Percentiles rank a stretch among this genome's conserved stretches.
phyloP scores from a whole-genome alignment of 176 grass and related monocot species.

The Raddia distichophylla region DNA sequence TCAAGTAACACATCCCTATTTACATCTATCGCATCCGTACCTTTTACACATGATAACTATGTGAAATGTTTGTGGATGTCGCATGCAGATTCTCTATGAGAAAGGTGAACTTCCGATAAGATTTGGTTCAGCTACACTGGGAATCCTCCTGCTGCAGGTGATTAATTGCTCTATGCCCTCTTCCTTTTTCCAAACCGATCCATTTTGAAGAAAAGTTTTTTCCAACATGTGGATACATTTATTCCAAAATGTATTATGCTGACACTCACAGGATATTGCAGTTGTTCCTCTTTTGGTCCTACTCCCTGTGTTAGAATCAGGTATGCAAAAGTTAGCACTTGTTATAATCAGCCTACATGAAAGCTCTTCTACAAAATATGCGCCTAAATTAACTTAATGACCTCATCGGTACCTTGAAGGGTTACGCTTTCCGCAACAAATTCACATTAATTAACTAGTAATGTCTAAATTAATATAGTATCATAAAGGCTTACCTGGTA shows the following conservation, averaged over 20 bases:
- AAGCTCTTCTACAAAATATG: too few species aligned
- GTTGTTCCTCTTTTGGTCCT: conserved; percentile 95
- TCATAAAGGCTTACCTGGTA: too few species aligned
- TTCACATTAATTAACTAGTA: too few species aligned
- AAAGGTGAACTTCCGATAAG: too few species aligned
- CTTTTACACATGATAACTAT: too few species aligned
- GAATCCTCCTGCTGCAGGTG: conserved; percentile 97
- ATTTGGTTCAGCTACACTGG: conserved; percentile 88
- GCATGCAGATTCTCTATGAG: too few species aligned
- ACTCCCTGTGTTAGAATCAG: conserved; percentile 96
- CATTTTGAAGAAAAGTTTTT: neutral
- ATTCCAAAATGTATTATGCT: conserved; percentile 41
- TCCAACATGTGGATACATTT: conserved; percentile 31
- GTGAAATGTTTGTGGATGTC: too few species aligned
- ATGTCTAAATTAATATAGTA: too few species aligned
- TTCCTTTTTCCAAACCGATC: conserved; percentile 10
- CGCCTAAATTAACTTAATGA: too few species aligned
- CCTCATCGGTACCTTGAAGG: too few species aligned
- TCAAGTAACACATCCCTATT: neutral
- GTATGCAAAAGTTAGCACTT: conserved; percentile 78
- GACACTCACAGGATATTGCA: conserved; percentile 82
- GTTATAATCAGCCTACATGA: conserved; percentile 22
- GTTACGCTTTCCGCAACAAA: too few species aligned
- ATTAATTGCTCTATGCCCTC: conserved; percentile 11
- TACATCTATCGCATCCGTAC: too few species aligned